Conservation (phyloP, 805 yeast genomes). For the Ogataea corticis region DNA sequence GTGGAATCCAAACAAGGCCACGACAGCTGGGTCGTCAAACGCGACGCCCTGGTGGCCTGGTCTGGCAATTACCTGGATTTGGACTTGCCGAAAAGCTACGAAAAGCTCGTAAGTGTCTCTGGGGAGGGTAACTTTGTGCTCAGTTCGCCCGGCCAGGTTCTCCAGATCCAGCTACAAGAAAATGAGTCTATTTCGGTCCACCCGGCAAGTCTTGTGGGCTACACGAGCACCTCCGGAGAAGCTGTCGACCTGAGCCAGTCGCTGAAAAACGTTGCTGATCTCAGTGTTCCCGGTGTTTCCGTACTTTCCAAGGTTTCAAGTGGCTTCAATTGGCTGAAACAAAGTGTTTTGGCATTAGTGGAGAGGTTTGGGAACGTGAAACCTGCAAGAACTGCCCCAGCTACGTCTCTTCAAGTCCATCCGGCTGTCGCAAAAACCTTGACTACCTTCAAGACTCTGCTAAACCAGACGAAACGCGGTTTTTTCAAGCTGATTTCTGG, state of each 20-base stretch:
- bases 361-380: not conserved
- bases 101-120: conserved; percentile 15
- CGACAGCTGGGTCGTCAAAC: conserved; percentile 39
- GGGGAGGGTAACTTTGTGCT: conserved; percentile 45
- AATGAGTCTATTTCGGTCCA: conserved; percentile 41
- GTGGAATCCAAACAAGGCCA: conserved; percentile 28
- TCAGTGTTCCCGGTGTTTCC: conserved; percentile 27
- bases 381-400: not conserved
- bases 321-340: not conserved
- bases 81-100: conserved; percentile 2
- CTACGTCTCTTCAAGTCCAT: not conserved
- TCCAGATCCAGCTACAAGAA: conserved; percentile 36
- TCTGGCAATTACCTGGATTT: conserved; percentile 40
- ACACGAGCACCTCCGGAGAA: conserved; percentile 15
- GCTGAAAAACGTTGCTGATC: conserved; percentile 23
- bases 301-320: conserved; percentile 5
- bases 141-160: conserved; percentile 40
- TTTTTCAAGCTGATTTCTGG: conserved; percentile 20
- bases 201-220: conserved; percentile 43
- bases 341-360: not conserved
- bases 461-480: conserved; percentile 1
- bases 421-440: conserved; percentile 1
- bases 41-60: conserved; percentile 46
- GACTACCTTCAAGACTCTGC: conserved; percentile 1
- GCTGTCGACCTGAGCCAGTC: conserved; percentile 11